These are phyloP conservation scores for Marvania coccoides DNA, from an alignment of 139 green algal species.

Conservation along the genomic window DNA sequence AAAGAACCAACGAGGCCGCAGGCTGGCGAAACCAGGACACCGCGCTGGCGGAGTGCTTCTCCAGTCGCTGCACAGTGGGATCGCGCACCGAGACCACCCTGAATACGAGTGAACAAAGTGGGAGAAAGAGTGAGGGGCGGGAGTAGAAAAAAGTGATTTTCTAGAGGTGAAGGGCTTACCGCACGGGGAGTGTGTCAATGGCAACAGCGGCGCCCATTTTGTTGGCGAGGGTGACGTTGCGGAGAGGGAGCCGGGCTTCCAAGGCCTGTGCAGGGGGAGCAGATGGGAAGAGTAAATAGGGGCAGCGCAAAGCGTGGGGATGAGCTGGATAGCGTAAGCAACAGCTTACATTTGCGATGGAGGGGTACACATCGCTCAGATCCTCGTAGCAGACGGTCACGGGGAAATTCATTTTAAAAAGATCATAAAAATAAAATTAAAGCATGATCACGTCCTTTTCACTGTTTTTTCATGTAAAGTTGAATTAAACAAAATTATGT, in stretches of 20 bases:
- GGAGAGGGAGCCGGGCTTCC: constrained; percentile 44
- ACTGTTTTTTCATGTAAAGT: too few relatives aligned
- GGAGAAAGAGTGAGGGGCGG: too few relatives aligned
- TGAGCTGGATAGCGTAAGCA: neutral
- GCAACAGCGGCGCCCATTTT: constrained; percentile 49
- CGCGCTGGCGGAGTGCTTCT: constrained; percentile 45
- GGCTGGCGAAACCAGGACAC: constrained; percentile 77
- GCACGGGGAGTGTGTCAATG: constrained; percentile 44
- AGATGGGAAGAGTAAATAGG: too few relatives aligned
- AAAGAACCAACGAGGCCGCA: constrained; percentile 56
- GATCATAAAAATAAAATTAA: too few relatives aligned
- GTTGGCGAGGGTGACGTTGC: constrained; percentile 53
- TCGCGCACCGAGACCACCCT: constrained; percentile 20
- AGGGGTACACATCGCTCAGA: neutral
- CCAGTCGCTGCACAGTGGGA: constrained; percentile 42
- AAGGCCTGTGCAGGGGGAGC: constrained; percentile 50
- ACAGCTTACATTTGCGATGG: neutral
- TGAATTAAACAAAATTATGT: too few relatives aligned
- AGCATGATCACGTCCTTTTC: too few relatives aligned
- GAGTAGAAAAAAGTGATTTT: neutral
- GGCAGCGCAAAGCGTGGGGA: too few relatives aligned
- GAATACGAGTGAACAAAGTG: too few relatives aligned
- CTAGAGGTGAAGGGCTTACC: constrained; percentile 25
- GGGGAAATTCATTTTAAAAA: neutral
- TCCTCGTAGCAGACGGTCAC: constrained; percentile 2